These are phyloP conservation scores for Cordyceps javanica DNA, from an alignment of 2,329 filamentous ascomycete genomes.

Conservation along the genomic window DNA sequence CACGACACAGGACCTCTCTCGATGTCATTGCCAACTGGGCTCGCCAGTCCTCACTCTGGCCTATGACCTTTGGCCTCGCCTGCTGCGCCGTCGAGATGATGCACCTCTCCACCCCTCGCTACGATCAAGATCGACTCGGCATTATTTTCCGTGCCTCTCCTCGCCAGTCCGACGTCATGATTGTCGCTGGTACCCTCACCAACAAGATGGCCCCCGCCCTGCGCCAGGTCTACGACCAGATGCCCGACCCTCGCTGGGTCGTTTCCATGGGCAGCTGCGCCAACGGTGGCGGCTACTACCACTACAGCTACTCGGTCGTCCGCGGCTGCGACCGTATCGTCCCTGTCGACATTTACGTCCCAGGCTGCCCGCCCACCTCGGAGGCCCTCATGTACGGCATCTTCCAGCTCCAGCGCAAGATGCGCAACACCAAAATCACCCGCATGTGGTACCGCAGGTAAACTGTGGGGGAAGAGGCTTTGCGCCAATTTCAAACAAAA, in stretches of 20 bases:
- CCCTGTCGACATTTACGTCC: constrained; percentile 75
- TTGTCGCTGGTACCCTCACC: constrained; percentile 84
- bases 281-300: constrained; percentile 81
- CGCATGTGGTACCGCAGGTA: constrained; percentile 55
- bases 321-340: constrained; percentile 71
- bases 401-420: constrained; percentile 73
- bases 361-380: constrained; percentile 60
- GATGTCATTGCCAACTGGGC: constrained; percentile 80
- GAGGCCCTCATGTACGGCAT: constrained; percentile 64
- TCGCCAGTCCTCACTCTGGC: constrained; percentile 79
- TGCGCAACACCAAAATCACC: constrained; percentile 53
- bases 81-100: constrained; percentile 93
- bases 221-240: constrained; percentile 90
- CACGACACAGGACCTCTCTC: constrained; percentile 57
- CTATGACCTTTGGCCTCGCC: constrained; percentile 81
- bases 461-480: constrained; percentile 3
- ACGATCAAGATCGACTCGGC: constrained; percentile 82
- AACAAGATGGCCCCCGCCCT: constrained; percentile 95
- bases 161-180: constrained; percentile 87
- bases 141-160: constrained; percentile 89
- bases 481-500: not conserved
- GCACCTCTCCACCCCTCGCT: constrained; percentile 80
- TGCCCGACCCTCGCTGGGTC: constrained; percentile 88
- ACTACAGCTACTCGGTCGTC: constrained; percentile 75
- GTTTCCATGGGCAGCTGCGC: constrained; percentile 78